Conservation (phyloP, 2,329 filamentous ascomycete species). For the Aschersonia sp. region DNA sequence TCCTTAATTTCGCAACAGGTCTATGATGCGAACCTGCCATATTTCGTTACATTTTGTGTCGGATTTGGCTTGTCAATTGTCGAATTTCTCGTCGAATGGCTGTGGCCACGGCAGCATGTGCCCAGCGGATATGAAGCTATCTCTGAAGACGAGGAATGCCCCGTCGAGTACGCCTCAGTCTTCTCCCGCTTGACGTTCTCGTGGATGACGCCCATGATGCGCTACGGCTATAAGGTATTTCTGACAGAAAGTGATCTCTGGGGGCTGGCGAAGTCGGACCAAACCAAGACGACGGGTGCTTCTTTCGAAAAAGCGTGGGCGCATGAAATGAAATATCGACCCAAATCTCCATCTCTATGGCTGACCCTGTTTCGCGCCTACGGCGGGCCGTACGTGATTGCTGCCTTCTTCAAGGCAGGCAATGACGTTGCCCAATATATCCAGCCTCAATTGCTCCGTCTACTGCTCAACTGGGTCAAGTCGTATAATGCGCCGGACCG, state of each 20-base stretch:
- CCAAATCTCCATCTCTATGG: constrained; percentile 58
- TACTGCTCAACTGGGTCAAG: constrained; percentile 69
- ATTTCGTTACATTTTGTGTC: constrained; percentile 63
- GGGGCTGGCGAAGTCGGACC: constrained; percentile 71
- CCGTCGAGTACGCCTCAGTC: constrained; percentile 80
- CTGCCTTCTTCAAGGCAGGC: constrained; percentile 72
- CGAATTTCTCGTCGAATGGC: constrained; percentile 71
- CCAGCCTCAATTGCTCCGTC: constrained; percentile 78
- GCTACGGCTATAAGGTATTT: constrained; percentile 78
- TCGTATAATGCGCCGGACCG: constrained; percentile 49
- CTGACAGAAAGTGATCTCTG: constrained; percentile 92
- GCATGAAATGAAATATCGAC: constrained; percentile 53
- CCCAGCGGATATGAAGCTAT: constrained; percentile 42
- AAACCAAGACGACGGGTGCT: constrained; percentile 57
- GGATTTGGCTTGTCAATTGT: constrained; percentile 54
- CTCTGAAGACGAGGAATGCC: constrained; percentile 47
- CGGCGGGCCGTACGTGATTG: constrained; percentile 68
- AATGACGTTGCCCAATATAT: constrained; percentile 79
- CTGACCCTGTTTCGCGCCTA: constrained; percentile 72
- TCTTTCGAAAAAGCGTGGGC: constrained; percentile 65
- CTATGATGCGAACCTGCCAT: constrained; percentile 50
- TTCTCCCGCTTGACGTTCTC: constrained; percentile 90
- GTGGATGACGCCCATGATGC: constrained; percentile 99
- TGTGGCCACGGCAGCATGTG: constrained; percentile 60
- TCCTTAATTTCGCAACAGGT: constrained; percentile 69